Percentiles rank a stretch among this genome's conserved stretches.
Evolutionary conservation across 371 early-diverging fungal genomes (phyloP).

Genomic region (Capillidium rhysosporum): DNA sequence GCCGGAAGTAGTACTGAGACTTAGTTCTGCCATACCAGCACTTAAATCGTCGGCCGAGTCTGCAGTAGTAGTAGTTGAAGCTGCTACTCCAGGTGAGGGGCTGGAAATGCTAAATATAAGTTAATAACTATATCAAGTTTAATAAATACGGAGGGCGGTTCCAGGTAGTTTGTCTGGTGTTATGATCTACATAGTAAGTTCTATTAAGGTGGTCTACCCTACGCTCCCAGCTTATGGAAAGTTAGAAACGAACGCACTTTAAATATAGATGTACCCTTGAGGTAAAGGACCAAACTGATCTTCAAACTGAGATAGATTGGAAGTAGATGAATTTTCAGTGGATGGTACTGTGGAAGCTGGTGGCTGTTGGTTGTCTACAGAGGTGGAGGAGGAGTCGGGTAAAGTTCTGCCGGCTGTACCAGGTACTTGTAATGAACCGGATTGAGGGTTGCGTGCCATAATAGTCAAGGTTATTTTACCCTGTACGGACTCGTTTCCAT

Average conservation of each 20-base stretch:
- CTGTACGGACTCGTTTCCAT: slow-evolving; percentile 55
- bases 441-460: slow-evolving; percentile 13
- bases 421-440: slow-evolving; percentile 4
- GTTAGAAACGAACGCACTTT: neutral
- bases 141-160: slow-evolving; percentile 17
- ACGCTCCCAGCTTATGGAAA: slow-evolving; percentile 35
- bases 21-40: slow-evolving; percentile 19
- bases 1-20: slow-evolving; percentile 35
- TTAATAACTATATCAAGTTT: neutral
- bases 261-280: slow-evolving; percentile 23
- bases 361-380: neutral
- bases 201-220: slow-evolving; percentile 41
- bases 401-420: slow-evolving; percentile 8
- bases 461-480: slow-evolving; percentile 59
- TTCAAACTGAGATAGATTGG: slow-evolving; percentile 23
- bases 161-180: slow-evolving; percentile 49
- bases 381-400: slow-evolving; percentile 9
- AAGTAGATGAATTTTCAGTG: slow-evolving; percentile 9
- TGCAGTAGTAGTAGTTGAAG: neutral
- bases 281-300: slow-evolving; percentile 47
- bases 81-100: slow-evolving; percentile 9
- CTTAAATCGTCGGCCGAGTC: slow-evolving; percentile 7
- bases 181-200: slow-evolving; percentile 53
- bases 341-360: slow-evolving; percentile 9
- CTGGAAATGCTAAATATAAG: neutral